phyloP scores from a whole-genome alignment of 805 yeast genomes.

The Cyberlindnera mississippiensis region DNA sequence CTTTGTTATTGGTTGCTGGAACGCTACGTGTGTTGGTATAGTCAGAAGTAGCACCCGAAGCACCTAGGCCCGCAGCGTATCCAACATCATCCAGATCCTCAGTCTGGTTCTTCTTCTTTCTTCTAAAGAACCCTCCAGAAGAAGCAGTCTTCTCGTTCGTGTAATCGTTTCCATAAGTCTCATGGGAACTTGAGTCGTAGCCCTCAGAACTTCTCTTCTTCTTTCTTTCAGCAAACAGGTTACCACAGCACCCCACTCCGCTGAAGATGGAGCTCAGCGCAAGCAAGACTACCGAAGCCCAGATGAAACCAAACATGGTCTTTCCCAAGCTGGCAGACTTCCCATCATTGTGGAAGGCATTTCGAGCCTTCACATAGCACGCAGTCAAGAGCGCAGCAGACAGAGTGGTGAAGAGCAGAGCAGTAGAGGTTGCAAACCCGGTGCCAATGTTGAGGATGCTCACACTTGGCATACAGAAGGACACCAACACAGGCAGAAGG shows the following conservation, averaged over 20 bases:
- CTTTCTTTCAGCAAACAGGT: constrained; percentile 9
- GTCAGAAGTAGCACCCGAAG: constrained; percentile 15
- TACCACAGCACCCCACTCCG: constrained; percentile 22
- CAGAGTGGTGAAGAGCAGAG: constrained; percentile 41
- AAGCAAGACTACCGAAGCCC: constrained; percentile 45
- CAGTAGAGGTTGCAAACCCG: constrained; percentile 24
- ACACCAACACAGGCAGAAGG: constrained; percentile 33
- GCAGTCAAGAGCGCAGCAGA: constrained; percentile 51
- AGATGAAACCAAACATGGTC: constrained; percentile 54
- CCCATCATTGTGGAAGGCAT: constrained; percentile 43
- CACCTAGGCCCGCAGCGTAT: constrained; percentile 14
- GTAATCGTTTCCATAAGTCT: constrained; percentile 28
- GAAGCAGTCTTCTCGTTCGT: constrained; percentile 16
- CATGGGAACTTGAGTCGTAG: constrained; percentile 26
- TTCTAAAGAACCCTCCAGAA: constrained; percentile 16
- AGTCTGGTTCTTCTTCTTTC: constrained; percentile 9
- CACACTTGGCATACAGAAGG: constrained; percentile 23
- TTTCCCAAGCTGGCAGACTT: constrained; percentile 41
- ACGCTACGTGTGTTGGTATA: constrained; percentile 5
- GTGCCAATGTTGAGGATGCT: constrained; percentile 20
- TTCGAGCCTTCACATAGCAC: constrained; percentile 49
- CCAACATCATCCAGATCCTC: constrained; percentile 16
- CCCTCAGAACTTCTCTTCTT: constrained; percentile 18
- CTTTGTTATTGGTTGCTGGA: background rate
- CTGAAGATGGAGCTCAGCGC: constrained; percentile 18